Base-by-base conservation (phyloP, 371 early-diverging fungal species). In the Mortierella sp. region DNA sequence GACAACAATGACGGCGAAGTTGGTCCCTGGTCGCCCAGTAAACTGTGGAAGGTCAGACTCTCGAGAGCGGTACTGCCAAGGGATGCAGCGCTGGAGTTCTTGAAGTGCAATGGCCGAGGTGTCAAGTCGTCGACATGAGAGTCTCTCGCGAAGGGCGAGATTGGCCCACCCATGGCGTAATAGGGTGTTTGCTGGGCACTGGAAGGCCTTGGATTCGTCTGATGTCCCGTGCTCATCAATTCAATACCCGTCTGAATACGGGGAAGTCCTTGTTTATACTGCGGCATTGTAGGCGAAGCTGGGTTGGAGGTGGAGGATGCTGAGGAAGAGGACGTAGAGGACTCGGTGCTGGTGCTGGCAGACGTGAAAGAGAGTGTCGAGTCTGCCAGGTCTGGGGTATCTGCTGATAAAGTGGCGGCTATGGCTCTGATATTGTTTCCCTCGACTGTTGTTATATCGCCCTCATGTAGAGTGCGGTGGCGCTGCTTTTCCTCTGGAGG, bases 401-500 rank as follows among this genome's bases (percentile, higher is more conserved):
- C 75, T 11, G 34, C 44, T 31, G 13, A 22, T 5, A 43, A 45
- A 26, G 55, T 55, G 19, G 66, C 34, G n/a, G 50, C 7, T 1
- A 63, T 44, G 45, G 41, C 53, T 22, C 44, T 74, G 37, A 37
- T 66, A 29, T 43, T 43, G 68, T 66, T 76, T 26, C 52, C 66
- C 26, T 66, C 68, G 40, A 53, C 67, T 34, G 74, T 64, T 9
- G 70, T 79, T 34, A 26, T 44, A n/a, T 63, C 69, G 31, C n/a
- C 40, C 53, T 73, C 73, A 19, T 66, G 70, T 19, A 70, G 66
- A 11, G 24, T 66, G 5, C 70, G 73, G 45, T 64, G 55, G 10
- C 68, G 71, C 64, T 77, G 75, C 24, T 61, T 63, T 6, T 82
- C 82, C 43, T 81, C 77, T 61, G 82, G 82, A 24, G 82, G 82